Percentiles rank a stretch among this genome's conserved stretches.
Conservation (phyloP, 192 early-diverging fungal species). For the Coemansia sp. region DNA sequence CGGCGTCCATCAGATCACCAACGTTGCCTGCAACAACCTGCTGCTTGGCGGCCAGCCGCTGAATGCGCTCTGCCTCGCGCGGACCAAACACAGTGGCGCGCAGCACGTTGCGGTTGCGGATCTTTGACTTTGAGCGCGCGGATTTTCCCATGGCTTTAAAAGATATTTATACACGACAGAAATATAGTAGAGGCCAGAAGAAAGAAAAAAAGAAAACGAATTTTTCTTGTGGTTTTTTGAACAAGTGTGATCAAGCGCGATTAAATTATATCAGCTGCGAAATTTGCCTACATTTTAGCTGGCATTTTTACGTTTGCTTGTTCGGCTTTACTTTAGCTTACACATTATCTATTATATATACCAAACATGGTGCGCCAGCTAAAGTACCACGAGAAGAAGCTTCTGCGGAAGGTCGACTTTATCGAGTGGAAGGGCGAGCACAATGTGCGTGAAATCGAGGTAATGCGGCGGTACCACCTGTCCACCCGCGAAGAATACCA, state of each 20-base stretch:
- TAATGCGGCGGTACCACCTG: slow-evolving; percentile 87
- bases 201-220: neutral
- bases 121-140: slow-evolving; percentile 45
- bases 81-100: slow-evolving; percentile 45
- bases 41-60: slow-evolving; percentile 49
- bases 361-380: slow-evolving; percentile 67
- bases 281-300: too few species aligned
- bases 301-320: neutral
- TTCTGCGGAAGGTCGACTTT: slow-evolving; percentile 94
- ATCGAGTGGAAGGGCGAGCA: slow-evolving; percentile 85
- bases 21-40: slow-evolving; percentile 13
- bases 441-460: slow-evolving; percentile 77
- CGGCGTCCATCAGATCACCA: slow-evolving; percentile 15
- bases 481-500: slow-evolving; percentile 77
- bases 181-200: neutral
- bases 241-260: neutral
- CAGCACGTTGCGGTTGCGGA: slow-evolving; percentile 37
- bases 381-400: slow-evolving; percentile 93
- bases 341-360: neutral
- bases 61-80: slow-evolving; percentile 39
- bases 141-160: slow-evolving; percentile 35
- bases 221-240: neutral
- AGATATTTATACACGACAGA: slow-evolving; percentile 3
- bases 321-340: neutral
- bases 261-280: neutral